Percentiles rank a stretch among this genome's conserved stretches.
phyloP scores from a whole-genome alignment of 169 alveolate species.

The Babesia ovata region DNA sequence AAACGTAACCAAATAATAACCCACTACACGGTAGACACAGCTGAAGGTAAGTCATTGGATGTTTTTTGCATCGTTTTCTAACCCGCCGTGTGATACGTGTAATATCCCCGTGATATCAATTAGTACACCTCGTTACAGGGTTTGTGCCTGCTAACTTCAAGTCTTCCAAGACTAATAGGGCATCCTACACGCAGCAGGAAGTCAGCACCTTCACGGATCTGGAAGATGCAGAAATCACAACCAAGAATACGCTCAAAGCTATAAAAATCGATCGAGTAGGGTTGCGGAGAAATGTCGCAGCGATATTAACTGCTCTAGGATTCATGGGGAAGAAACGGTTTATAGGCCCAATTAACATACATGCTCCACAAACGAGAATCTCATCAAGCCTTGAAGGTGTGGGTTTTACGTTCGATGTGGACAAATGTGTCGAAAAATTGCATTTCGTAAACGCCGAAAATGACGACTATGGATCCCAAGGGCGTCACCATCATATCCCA shows the following conservation, averaged over 20 bases:
- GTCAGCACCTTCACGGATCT: constrained; percentile 31
- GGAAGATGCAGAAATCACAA: constrained; percentile 37
- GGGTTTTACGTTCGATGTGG: constrained; percentile 22
- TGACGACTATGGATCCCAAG: neutral
- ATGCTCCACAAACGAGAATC: constrained; percentile 13
- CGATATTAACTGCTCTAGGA: constrained; percentile 1
- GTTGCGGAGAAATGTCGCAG: constrained; percentile 23
- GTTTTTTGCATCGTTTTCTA: neutral
- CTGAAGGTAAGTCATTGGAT: constrained; percentile 28
- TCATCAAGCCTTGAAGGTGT: constrained; percentile 17
- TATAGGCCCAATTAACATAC: constrained; percentile 22
- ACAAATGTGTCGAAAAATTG: constrained; percentile 9
- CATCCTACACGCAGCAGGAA: constrained; percentile 42
- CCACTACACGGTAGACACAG: constrained; percentile 60
- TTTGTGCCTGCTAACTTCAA: constrained; percentile 59
- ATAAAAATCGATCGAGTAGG: constrained; percentile 35
- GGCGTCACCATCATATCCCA: neutral
- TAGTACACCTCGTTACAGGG: constrained; percentile 4
- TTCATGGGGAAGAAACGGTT: constrained; percentile 24
- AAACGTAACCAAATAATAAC: constrained; percentile 25
- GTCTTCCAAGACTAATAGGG: constrained; percentile 50
- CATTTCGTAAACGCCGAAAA: constrained; percentile 2
- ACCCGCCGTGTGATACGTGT: neutral
- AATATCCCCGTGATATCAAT: neutral
- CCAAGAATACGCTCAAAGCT: constrained; percentile 1